Percentiles rank a stretch among this genome's conserved stretches.
Conservation (phyloP, 768 basidiomycete genomes). For the Austroboletus eburneus region DNA sequence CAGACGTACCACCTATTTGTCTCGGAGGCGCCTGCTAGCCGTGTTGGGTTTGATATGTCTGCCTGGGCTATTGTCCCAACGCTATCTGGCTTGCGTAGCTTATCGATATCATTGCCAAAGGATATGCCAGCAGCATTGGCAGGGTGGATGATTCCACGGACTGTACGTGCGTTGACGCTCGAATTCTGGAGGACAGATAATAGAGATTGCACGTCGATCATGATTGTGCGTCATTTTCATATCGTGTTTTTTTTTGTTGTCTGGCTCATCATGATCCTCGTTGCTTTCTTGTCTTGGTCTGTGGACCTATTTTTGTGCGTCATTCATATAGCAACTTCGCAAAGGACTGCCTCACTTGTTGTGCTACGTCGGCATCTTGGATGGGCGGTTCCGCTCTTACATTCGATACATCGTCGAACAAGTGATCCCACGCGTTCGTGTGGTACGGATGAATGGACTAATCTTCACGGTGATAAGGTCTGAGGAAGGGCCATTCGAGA, state of each 20-base stretch:
- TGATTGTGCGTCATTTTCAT: slow-evolving; percentile 32
- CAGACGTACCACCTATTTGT: slow-evolving; percentile 49
- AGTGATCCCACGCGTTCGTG: slow-evolving; percentile 45
- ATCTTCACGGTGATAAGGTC: background rate
- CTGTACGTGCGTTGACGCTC: slow-evolving; percentile 44
- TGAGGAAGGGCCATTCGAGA: background rate
- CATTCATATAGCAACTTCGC: slow-evolving; percentile 55
- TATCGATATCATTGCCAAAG: slow-evolving; percentile 60
- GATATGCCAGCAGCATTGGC: slow-evolving; percentile 65
- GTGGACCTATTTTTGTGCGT: background rate
- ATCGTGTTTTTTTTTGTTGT: too few species aligned
- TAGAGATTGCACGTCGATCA: slow-evolving; percentile 33
- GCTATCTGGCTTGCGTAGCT: slow-evolving; percentile 45
- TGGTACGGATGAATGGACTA: background rate
- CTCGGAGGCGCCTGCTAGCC: slow-evolving; percentile 37
- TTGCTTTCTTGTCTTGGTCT: background rate
- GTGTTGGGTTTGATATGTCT: slow-evolving; percentile 63
- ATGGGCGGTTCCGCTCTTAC: slow-evolving; percentile 39
- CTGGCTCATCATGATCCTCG: background rate
- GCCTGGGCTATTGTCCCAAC: slow-evolving; percentile 69
- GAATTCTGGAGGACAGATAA: slow-evolving; percentile 28
- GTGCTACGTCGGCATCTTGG: slow-evolving; percentile 51
- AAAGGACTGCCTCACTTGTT: slow-evolving; percentile 51
- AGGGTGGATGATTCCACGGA: slow-evolving; percentile 62
- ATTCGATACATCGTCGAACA: slow-evolving; percentile 47